Conservation (phyloP, 371 early-diverging fungal genomes). For the Chytridiales sp. region DNA sequence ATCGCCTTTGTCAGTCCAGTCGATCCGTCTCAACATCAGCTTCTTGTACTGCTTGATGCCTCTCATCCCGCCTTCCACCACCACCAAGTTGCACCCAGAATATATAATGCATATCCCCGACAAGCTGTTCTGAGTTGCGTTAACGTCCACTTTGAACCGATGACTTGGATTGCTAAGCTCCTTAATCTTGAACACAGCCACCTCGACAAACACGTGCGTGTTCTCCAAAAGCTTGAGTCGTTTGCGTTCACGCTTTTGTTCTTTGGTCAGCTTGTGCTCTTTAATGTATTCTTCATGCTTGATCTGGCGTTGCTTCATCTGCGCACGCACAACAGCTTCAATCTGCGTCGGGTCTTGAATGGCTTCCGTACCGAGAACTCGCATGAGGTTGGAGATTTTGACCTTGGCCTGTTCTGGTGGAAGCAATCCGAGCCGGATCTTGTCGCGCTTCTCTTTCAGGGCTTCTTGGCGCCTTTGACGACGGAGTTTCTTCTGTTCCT, state of each 20-base stretch:
- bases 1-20: slow-evolving; percentile 72
- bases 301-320: slow-evolving; percentile 78
- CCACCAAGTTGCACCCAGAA: slow-evolving; percentile 72
- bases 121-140: slow-evolving; percentile 81
- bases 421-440: slow-evolving; percentile 87
- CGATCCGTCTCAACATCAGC: slow-evolving; percentile 91
- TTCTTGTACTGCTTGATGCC: slow-evolving; percentile 88
- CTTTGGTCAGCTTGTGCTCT: slow-evolving; percentile 82
- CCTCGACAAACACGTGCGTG: slow-evolving; percentile 61
- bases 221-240: slow-evolving; percentile 72
- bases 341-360: slow-evolving; percentile 91
- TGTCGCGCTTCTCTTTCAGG: slow-evolving; percentile 91
- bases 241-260: slow-evolving; percentile 79
- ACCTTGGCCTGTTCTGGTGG: slow-evolving; percentile 93
- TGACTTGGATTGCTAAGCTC: slow-evolving; percentile 76
- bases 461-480: slow-evolving; percentile 83
- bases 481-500: slow-evolving; percentile 89
- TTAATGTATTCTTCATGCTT: slow-evolving; percentile 80
- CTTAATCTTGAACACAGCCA: slow-evolving; percentile 81
- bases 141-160: slow-evolving; percentile 84
- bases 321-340: slow-evolving; percentile 83
- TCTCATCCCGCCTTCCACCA: slow-evolving; percentile 94
- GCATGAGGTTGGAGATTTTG: slow-evolving; percentile 90
- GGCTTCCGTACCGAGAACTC: slow-evolving; percentile 86
- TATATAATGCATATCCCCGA: slow-evolving; percentile 79